Conservation (phyloP, 306 rosid species). For the Medicago ruthenica region DNA sequence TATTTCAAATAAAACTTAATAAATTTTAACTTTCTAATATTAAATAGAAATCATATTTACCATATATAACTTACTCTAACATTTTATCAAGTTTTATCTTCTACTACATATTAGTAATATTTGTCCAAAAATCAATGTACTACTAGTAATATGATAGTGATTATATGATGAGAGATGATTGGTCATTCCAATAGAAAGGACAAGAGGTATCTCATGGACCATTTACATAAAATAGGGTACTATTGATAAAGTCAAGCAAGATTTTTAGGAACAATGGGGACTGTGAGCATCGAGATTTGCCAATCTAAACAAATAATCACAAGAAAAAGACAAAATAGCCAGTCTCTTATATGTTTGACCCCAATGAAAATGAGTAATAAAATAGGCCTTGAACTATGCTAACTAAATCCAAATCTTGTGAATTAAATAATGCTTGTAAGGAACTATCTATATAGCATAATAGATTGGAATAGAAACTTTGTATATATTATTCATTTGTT, state of each 20-base stretch:
- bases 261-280: conserved; percentile 47
- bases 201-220: conserved; percentile 52
- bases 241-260: conserved; percentile 41
- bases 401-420: conserved; percentile 41
- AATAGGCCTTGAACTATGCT: background rate
- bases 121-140: background rate
- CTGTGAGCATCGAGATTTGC: conserved; percentile 63
- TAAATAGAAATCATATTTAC: background rate
- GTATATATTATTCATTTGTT: conserved; percentile 40
- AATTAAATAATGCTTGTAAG: conserved; percentile 22
- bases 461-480: conserved; percentile 77
- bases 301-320: conserved; percentile 33
- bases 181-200: conserved; percentile 11
- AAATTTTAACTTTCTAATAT: background rate
- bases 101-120: background rate
- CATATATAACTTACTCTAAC: background rate
- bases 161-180: background rate
- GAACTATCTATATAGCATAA: conserved; percentile 42
- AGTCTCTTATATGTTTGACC: conserved; percentile 56
- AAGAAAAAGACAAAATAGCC: conserved; percentile 58
- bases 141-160: background rate
- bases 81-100: background rate
- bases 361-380: conserved; percentile 26
- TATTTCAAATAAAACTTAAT: background rate
- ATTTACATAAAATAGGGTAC: conserved; percentile 46